Percentiles rank a stretch among this genome's conserved stretches.
These are phyloP conservation scores for Lactarius tabidus DNA, from an alignment of 768 basidiomycete genomes.

Conservation along the genomic window DNA sequence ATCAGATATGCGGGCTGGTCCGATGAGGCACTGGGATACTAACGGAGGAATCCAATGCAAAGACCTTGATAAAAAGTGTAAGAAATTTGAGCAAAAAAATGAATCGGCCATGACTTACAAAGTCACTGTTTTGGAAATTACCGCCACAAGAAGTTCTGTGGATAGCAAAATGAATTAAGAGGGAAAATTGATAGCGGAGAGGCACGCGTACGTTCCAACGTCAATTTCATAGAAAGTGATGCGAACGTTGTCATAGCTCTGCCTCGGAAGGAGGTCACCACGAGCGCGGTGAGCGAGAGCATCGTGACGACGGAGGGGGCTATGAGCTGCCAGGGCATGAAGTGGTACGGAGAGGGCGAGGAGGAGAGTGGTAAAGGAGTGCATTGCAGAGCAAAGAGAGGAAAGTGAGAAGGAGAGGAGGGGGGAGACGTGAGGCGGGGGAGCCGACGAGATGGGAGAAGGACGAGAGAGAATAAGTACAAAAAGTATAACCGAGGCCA, in stretches of 20 bases:
- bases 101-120: slow-evolving; percentile 4
- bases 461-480: too few species aligned
- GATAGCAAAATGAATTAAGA: neutral
- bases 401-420: neutral
- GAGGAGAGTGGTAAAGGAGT: slow-evolving; percentile 15
- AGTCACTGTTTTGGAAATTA: neutral
- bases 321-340: slow-evolving; percentile 8
- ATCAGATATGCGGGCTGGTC: neutral
- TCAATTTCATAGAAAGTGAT: slow-evolving; percentile 21
- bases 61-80: slow-evolving; percentile 7
- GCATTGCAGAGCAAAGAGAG: slow-evolving; percentile 11
- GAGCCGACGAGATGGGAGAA: neutral
- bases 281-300: slow-evolving; percentile 12
- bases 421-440: neutral
- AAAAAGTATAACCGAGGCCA: too few species aligned
- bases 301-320: slow-evolving; percentile 12
- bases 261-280: slow-evolving; percentile 10
- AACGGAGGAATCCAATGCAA: slow-evolving; percentile 14
- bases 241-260: neutral
- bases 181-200: neutral
- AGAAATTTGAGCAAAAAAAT: neutral
- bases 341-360: slow-evolving; percentile 19
- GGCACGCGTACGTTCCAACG: slow-evolving; percentile 15
- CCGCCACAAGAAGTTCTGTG: slow-evolving; percentile 22
- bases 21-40: neutral